Evolutionary conservation across 1,139 yeast genomes (phyloP), one percentile per base, ranked within the genome.

Genomic region (Saccharomycopsis phalli): DNA sequence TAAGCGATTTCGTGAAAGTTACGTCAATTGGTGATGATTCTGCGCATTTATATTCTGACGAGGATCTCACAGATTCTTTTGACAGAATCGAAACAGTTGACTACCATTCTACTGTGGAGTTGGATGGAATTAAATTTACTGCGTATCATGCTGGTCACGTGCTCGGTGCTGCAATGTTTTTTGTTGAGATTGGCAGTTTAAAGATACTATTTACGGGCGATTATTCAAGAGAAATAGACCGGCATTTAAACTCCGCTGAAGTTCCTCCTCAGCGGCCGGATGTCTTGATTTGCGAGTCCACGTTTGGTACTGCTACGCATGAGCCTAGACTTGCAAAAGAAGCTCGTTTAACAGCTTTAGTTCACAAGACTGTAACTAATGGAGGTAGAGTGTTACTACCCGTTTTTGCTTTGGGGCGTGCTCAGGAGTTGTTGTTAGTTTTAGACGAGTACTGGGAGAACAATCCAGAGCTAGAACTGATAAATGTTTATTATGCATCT

Each of bases 61-160:
- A 84, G 40, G 99, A 91, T 61, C 66, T 93, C 50, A 75, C 79
- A 54, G 79, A 77, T 43, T 84, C 96, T 0, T 86, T 91, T 56
- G 95, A 87, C 53, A 66, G 76, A 49, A 91, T 91, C 40, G 98
- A 93, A 59, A 86, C 97, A 0, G 75, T 91, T 29, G 98, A 91
- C 59, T 91, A 81, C 60, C 98, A 91, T 60, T 86, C 96, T 4
- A 91, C 98, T 0, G 74, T 87, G 54, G 97, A 91, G 53, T 82
- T 88, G 32, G 93, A 81, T 43, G 98, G 98, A 38, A 80, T 93
- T 45, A 69, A 94, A 54, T 91, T 91, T 63, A 93, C 98, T 1
- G 98, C 98, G 3, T 93, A 81, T 59, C 98, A 91, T 62, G 99
- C 98, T 3, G 99, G 99, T 13, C 99, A 91, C 68, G 99, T 91